Base-by-base conservation (phyloP, 805 yeast genomes). In the Wickerhamiella parazyma region DNA sequence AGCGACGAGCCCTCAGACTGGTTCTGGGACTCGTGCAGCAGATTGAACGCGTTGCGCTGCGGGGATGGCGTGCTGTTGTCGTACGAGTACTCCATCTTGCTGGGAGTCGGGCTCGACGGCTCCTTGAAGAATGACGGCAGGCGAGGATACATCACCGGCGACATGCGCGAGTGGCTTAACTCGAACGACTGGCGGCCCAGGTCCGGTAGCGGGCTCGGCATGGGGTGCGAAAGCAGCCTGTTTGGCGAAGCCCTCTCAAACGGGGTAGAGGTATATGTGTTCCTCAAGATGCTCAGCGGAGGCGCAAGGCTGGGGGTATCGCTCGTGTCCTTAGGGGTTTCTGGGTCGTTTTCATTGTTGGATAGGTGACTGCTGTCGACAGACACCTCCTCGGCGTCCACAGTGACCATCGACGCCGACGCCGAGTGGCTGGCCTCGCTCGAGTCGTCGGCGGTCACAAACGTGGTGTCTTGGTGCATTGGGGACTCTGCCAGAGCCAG, bases 351-450 rank as follows among this genome's bases (percentile, higher is more conserved):
- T 18, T 20, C 38, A 17, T 20, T 14, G 26, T 14, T 20, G 26
- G 17, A 14, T n/a, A 28, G 8, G 5, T 5, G 8, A 8, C 24
- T 16, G n/a, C 34, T 26, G 18, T 38, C 35, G 9, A 38, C 29
- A 4, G 31, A 17, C 6, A 39, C 36, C 14, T 39, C 42, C 14
- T 39, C 34, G 9, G 19, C 28, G 16, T 17, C 22, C 9, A 39
- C 42, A 2, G 36, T 39, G 19, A 39, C 42, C 42, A 39, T 39
- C 4, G 42, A 39, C n/a, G n/a, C n/a, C n/a, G n/a, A n/a, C n/a
- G n/a, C n/a, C n/a, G n/a, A n/a, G n/a, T n/a, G n/a, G n/a, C n/a
- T n/a, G n/a, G n/a, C n/a, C n/a, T n/a, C n/a, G n/a, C n/a, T n/a
- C n/a, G n/a, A n/a, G n/a, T 21, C 24, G 24, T 8, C n/a, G n/a